Conservation (phyloP, 2,329 filamentous ascomycete genomes). For the Emericellopsis cladophorae region DNA sequence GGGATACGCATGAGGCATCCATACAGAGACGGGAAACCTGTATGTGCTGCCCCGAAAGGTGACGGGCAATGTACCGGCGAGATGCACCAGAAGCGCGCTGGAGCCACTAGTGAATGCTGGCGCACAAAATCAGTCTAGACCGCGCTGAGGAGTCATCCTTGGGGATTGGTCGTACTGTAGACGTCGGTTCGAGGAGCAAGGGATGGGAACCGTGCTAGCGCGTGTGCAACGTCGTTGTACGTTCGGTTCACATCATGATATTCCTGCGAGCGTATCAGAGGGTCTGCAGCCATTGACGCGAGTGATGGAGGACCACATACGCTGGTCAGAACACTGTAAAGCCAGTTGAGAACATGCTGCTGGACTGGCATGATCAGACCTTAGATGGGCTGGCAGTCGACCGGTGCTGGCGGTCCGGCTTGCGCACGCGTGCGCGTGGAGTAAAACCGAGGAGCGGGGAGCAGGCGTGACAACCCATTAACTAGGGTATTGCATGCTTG, state of each 20-base stretch:
- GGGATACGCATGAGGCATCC: conserved; percentile 87
- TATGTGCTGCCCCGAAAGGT: conserved; percentile 81
- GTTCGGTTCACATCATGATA: conserved; percentile 88
- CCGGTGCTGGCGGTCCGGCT: too few relatives aligned
- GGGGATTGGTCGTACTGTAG: conserved; percentile 54
- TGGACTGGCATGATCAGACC: conserved; percentile 51
- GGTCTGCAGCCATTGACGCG: not conserved
- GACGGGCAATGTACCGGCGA: conserved; percentile 84
- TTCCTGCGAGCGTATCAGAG: conserved; percentile 42
- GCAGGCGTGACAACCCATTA: too few relatives aligned
- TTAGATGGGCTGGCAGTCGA: too few relatives aligned
- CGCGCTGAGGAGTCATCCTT: not conserved
- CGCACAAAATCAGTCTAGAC: conserved; percentile 3
- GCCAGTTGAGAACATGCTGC: conserved; percentile 87
- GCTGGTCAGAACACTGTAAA: conserved; percentile 79
- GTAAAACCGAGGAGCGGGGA: too few relatives aligned
- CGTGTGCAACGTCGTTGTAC: conserved; percentile 81
- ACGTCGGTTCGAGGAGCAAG: conserved; percentile 84
- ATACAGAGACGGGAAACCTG: conserved; percentile 82
- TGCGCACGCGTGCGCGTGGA: too few relatives aligned
- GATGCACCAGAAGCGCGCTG: conserved; percentile 74
- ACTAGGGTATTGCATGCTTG: too few relatives aligned
- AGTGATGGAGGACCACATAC: conserved; percentile 27
- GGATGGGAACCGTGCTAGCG: conserved; percentile 66
- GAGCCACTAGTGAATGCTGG: conserved; percentile 78